These are phyloP conservation scores for Moelleriella libera DNA, from an alignment of 2,329 filamentous ascomycete species.

Conservation along the genomic window DNA sequence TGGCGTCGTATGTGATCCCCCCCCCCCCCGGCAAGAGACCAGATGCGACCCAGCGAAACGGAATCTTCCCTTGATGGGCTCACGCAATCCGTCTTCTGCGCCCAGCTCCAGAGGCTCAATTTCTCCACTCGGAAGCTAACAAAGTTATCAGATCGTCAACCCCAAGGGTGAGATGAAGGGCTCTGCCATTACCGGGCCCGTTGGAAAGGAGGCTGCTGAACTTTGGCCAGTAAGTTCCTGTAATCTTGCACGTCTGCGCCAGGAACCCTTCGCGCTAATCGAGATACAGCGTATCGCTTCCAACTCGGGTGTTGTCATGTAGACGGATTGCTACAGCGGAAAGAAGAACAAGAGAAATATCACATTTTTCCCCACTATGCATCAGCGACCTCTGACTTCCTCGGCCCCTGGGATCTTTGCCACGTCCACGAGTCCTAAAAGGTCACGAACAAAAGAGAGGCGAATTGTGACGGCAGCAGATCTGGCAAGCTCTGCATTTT, in stretches of 20 bases:
- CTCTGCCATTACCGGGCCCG: constrained; percentile 95
- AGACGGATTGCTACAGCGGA: constrained; percentile 32
- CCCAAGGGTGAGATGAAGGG: constrained; percentile 99
- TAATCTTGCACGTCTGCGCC: not conserved
- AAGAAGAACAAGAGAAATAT: not conserved
- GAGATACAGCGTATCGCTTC: constrained; percentile 77
- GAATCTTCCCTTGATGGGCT: no score
- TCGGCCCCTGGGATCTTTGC: no score
- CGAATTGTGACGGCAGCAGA: not conserved
- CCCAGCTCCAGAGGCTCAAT: not conserved
- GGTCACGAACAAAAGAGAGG: no score
- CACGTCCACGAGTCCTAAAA: no score
- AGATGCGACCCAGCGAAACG: no score
- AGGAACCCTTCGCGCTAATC: not conserved
- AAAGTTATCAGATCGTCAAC: constrained; percentile 72
- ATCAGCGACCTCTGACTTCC: no score
- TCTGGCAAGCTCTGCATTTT: not conserved
- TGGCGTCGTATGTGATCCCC: constrained; percentile 65
- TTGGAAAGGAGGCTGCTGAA: constrained; percentile 99
- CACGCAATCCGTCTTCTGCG: no score
- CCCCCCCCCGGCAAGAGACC: no score
- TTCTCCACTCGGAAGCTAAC: not conserved
- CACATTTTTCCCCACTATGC: no score
- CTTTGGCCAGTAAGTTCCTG: constrained; percentile 76
- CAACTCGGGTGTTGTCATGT: constrained; percentile 99